Conservation (phyloP, 805 yeast genomes). For the Saturnispora gosingensis region DNA sequence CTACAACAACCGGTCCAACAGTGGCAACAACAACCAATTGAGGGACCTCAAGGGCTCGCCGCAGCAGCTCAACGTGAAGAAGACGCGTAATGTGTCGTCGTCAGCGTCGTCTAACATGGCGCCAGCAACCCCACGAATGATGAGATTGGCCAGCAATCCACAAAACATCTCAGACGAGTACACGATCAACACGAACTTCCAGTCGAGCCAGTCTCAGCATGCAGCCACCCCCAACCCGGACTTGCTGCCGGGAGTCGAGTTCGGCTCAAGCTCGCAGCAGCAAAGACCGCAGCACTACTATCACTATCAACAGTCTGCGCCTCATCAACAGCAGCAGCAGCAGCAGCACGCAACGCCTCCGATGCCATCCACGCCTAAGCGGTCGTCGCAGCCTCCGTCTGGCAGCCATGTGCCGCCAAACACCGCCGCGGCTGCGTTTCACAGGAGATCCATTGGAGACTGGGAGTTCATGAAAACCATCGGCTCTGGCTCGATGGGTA, state of each 20-base stretch:
- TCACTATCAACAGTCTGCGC: constrained; percentile 10
- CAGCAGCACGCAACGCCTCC: neutral
- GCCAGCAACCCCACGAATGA: constrained; percentile 66
- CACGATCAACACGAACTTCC: constrained; percentile 16
- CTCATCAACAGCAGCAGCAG: constrained; percentile 12
- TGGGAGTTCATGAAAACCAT: constrained; percentile 94
- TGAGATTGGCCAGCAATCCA: constrained; percentile 41
- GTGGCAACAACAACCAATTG: neutral
- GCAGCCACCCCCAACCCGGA: constrained; percentile 1
- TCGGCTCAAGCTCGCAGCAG: constrained; percentile 9
- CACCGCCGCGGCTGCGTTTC: constrained; percentile 40
- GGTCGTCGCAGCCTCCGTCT: neutral
- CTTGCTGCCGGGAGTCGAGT: constrained; percentile 23
- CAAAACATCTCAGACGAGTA: constrained; percentile 20
- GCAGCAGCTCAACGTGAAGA: constrained; percentile 9
- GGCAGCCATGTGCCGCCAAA: constrained; percentile 8
- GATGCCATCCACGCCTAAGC: neutral
- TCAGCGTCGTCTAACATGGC: constrained; percentile 26
- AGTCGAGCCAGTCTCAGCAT: constrained; percentile 13
- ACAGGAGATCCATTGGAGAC: constrained; percentile 85
- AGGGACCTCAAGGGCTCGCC: neutral
- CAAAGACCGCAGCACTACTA: constrained; percentile 3
- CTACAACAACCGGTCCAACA: neutral
- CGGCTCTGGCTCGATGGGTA: constrained; percentile 99
- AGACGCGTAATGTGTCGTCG: constrained; percentile 1